These are phyloP conservation scores for Lophium mytilinum DNA, from an alignment of 495 filamentous ascomycete genomes.

Conservation along the genomic window DNA sequence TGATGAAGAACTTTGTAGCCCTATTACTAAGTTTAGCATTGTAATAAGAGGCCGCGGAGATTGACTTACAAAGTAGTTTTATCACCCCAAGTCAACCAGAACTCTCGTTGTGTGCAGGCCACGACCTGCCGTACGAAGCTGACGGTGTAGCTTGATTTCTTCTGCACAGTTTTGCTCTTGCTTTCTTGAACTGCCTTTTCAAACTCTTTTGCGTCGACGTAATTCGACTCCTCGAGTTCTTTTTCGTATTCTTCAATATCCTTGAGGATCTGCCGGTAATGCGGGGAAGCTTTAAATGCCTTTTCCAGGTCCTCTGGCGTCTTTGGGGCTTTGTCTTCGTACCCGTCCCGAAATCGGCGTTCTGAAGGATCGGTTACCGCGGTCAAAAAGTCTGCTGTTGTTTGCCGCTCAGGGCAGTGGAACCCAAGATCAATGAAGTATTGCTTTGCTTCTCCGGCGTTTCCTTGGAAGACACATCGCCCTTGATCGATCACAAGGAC, in stretches of 20 bases:
- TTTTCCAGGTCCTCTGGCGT: constrained; percentile 55
- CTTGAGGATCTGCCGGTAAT: constrained; percentile 45
- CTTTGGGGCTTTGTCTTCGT: constrained; percentile 54
- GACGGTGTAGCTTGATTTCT: constrained; percentile 64
- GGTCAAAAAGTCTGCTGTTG: constrained; percentile 68
- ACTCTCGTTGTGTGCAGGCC: constrained; percentile 64
- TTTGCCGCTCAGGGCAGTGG: constrained; percentile 56
- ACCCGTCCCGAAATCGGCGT: constrained; percentile 54
- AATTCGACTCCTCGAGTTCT: constrained; percentile 49
- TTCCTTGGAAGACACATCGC: constrained; percentile 57
- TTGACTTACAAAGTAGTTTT: constrained; percentile 51
- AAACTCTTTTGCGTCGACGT: constrained; percentile 60
- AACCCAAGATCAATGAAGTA: constrained; percentile 68
- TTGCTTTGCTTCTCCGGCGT: constrained; percentile 51
- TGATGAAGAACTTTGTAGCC: constrained; percentile 68
- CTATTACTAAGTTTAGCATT: neutral
- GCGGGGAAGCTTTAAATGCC: constrained; percentile 46
- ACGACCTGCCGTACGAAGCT: constrained; percentile 59
- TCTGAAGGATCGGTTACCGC: constrained; percentile 69
- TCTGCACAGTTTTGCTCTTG: constrained; percentile 59
- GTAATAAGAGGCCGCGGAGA: neutral
- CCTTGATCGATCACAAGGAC: constrained; percentile 61
- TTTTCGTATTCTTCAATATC: constrained; percentile 55
- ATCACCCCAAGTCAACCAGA: constrained; percentile 69
- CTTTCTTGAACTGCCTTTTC: constrained; percentile 58